Conservation (phyloP, 176 grass and related monocot genomes). For the Urochloa ruziziensis region DNA sequence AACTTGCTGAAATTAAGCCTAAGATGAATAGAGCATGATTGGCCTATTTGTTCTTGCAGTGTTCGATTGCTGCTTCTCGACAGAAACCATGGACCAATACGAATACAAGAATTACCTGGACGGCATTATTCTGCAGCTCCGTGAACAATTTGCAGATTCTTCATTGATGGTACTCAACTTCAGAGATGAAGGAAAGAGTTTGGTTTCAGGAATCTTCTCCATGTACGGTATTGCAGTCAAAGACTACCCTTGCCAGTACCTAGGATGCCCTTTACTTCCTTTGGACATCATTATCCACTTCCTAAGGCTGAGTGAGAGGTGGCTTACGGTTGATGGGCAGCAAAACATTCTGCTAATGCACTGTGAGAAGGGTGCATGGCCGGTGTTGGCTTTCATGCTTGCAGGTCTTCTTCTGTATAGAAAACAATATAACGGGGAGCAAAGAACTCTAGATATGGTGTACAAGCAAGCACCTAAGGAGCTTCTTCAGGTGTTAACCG, state of each 20-base stretch:
- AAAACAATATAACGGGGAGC: constrained; percentile 85
- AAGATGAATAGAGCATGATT: not conserved
- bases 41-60: constrained; percentile 49
- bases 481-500: constrained; percentile 65
- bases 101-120: constrained; percentile 77
- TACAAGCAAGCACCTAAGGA: constrained; percentile 93
- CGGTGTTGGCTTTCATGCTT: constrained; percentile 92
- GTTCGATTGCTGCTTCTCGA: constrained; percentile 94
- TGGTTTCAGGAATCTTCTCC: constrained; percentile 59
- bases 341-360: constrained; percentile 92
- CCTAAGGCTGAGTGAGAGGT: constrained; percentile 73
- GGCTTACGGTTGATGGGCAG: constrained; percentile 67
- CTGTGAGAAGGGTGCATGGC: constrained; percentile 92
- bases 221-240: constrained; percentile 62
- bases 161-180: constrained; percentile 91
- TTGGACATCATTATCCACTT: constrained; percentile 82
- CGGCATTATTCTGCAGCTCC: constrained; percentile 65
- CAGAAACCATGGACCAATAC: constrained; percentile 67
- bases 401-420: constrained; percentile 81
- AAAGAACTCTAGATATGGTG: constrained; percentile 93
- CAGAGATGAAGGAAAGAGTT: constrained; percentile 54
- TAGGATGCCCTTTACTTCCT: constrained; percentile 77
- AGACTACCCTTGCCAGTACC: constrained; percentile 71
- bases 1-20: not conserved
- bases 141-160: constrained; percentile 63